Conservation (phyloP, 2,329 filamentous ascomycete species). For the Venturia aucupariae region DNA sequence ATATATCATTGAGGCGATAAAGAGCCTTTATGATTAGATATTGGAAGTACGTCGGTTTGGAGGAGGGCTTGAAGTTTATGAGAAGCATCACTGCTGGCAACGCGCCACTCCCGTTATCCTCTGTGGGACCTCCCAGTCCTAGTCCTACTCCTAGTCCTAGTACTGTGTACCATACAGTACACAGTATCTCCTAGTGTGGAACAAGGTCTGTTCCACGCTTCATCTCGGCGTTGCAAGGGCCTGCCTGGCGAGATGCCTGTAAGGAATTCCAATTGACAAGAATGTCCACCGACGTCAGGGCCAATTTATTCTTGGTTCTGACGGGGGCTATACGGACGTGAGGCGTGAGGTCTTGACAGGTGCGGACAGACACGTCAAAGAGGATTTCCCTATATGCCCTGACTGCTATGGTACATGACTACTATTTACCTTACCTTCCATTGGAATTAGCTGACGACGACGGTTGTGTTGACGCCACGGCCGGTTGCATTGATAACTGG, state of each 20-base stretch:
- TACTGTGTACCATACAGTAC: too few relatives aligned
- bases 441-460: not conserved
- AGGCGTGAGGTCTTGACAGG: not conserved
- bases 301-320: not conserved
- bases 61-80: not conserved
- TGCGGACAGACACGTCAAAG: not conserved
- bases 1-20: too few relatives aligned
- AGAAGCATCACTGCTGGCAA: not conserved
- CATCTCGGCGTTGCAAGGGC: not conserved
- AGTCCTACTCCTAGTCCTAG: too few relatives aligned
- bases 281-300: not conserved
- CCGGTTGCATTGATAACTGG: not conserved
- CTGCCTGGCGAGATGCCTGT: not conserved
- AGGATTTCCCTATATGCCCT: too few relatives aligned
- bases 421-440: too few relatives aligned
- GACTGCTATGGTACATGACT: too few relatives aligned
- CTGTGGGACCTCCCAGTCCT: too few relatives aligned
- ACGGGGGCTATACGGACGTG: not conserved
- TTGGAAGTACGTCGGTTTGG: not conserved
- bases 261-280: not conserved
- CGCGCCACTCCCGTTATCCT: not conserved
- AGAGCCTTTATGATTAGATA: too few relatives aligned
- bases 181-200: too few relatives aligned
- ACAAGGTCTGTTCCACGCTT: not conserved
- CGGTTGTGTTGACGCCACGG: not conserved